Conservation (phyloP, 805 yeast genomes). For the Cyberlindnera xylosilytica region DNA sequence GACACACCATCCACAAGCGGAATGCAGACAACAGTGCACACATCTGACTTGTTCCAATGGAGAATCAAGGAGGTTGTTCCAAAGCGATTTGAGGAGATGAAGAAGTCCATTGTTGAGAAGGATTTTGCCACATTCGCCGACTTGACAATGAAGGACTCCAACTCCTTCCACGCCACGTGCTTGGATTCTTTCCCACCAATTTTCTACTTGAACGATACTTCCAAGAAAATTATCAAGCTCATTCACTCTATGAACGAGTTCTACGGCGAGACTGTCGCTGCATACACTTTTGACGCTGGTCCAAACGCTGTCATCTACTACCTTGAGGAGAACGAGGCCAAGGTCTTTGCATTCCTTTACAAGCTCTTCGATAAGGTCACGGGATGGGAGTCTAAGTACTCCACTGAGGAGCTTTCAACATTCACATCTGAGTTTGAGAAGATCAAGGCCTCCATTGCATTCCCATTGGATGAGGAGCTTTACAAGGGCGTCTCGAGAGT, state of each 20-base stretch:
- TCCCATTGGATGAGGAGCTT: conserved; percentile 48
- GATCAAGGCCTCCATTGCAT: conserved; percentile 31
- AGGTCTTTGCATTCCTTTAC: conserved; percentile 68
- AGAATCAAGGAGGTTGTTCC: conserved; percentile 87
- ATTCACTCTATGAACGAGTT: conserved; percentile 73
- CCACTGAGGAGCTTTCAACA: conserved; percentile 26
- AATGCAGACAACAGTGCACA: conserved; percentile 91
- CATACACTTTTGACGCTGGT: conserved; percentile 98
- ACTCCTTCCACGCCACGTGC: conserved; percentile 98
- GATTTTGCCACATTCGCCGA: conserved; percentile 83
- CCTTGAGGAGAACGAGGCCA: conserved; percentile 67
- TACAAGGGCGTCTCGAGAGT: conserved; percentile 75
- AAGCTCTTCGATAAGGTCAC: conserved; percentile 52
- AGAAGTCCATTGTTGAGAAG: conserved; percentile 62
- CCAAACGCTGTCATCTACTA: conserved; percentile 98
- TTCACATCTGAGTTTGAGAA: conserved; percentile 28
- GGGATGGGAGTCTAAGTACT: conserved; percentile 62
- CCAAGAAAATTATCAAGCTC: conserved; percentile 74
- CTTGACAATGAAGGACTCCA: conserved; percentile 93
- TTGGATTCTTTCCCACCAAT: conserved; percentile 95
- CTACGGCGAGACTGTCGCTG: conserved; percentile 63
- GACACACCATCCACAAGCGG: conserved; percentile 95
- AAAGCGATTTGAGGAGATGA: conserved; percentile 77
- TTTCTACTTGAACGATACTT: conserved; percentile 88
- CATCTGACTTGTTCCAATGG: conserved; percentile 81